These are phyloP conservation scores for Glycine soja DNA, from an alignment of 306 rosid species.

Conservation along the genomic window DNA sequence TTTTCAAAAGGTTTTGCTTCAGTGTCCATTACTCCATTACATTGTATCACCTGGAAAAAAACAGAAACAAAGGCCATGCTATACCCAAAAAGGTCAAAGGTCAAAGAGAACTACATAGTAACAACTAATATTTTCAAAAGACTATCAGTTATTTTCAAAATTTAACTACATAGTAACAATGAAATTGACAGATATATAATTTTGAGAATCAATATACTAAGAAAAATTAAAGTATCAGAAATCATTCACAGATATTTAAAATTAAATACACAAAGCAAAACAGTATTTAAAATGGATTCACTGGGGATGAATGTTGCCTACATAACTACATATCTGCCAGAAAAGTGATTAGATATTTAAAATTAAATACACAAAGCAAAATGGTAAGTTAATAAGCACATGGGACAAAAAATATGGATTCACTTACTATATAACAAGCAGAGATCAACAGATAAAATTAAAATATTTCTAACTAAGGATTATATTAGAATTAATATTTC, in stretches of 20 bases:
- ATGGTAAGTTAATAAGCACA: background rate
- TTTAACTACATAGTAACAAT: too few species aligned
- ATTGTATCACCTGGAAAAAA: conserved; percentile 83
- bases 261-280: too few species aligned
- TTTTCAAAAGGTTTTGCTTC: too few species aligned
- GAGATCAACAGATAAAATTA: background rate
- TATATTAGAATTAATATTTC: too few species aligned
- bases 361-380: conserved; percentile 10
- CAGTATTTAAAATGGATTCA: too few species aligned
- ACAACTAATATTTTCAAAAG: too few species aligned
- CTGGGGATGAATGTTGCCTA: conserved; percentile 93
- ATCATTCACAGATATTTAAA: too few species aligned
- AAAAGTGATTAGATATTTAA: conserved; percentile 32
- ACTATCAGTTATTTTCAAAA: too few species aligned
- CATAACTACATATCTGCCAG: conserved; percentile 70
- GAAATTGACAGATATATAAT: too few species aligned
- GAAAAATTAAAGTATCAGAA: too few species aligned
- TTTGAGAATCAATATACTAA: too few species aligned
- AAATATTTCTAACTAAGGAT: conserved; percentile 25
- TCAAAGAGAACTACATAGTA: too few species aligned
- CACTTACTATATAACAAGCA: background rate
- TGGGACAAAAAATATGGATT: background rate
- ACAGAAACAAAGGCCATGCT: conserved; percentile 94
- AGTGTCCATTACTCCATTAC: background rate
- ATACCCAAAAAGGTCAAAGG: conserved; percentile 90